Base-by-base conservation (phyloP, 2,329 filamentous ascomycete genomes). In the Elsinoe australis region DNA sequence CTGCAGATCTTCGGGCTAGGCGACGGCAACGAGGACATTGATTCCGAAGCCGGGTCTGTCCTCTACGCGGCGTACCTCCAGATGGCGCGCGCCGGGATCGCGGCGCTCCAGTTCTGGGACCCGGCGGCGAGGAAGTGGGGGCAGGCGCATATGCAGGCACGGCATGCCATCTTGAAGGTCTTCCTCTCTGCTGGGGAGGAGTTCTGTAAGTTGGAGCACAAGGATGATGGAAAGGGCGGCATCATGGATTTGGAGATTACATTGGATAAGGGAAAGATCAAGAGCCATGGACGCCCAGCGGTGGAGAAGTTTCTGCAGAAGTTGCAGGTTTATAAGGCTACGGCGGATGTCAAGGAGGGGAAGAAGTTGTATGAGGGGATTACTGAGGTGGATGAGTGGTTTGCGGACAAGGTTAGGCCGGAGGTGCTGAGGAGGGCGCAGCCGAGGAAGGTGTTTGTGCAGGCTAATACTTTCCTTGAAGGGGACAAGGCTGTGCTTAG, bases 31-130 rank as follows among this genome's bases (percentile, higher is more conserved):
- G 67, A 74, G 45, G 76, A 94, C 59, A 82, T 94, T 56, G 70
- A 85, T 55, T 75, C 78, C 51, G 79, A 85, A 60, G 87, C 88
- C 7, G 89, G 88, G 34, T 85, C 95, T 60, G 80, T 98, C 5
- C 78, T 96, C 5, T 95, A 90, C 60, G 80, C 82, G 0, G 82
- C 85, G 2, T 98, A 96, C 64, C 77, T 98, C 7, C 81, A 82
- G 56, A 96, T 98, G 90, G 92, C 92, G 10, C 80, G 89, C 29
- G 87, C 88, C n/a, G 92, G 92, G 52, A 73, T 98, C 35, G 79
- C 82, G 4, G 85, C 89, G 1, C 75, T 96, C 17, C 90, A 96
- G 64, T 87, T 92, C 74, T 96, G 88, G 88, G 88, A 95, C 60
- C 88, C 88, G 4, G 89, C 89, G 70, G 82, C 77, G 58, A 75